A percentile compares a stretch with the other conserved stretches of the same genome.
These are phyloP conservation scores for Boletus eberwhitei DNA, from an alignment of 768 basidiomycete genomes.

Conservation along the genomic window DNA sequence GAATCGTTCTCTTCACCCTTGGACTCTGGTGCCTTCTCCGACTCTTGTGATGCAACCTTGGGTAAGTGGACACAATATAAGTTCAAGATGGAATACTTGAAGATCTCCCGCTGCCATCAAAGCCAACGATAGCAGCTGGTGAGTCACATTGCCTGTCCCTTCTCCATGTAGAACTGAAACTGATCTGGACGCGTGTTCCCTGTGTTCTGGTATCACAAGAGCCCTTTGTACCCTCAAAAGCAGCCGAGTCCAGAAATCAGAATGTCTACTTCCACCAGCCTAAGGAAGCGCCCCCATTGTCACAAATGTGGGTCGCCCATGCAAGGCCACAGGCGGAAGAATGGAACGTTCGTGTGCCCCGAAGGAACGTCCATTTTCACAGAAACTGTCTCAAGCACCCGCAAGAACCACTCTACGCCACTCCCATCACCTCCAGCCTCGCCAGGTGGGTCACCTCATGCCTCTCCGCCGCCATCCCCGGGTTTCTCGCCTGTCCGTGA, in stretches of 20 bases:
- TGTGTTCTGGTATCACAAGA: not conserved
- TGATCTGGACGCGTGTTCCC: not conserved
- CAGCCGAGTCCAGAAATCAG: conserved; percentile 1
- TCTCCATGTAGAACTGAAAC: conserved; percentile 4
- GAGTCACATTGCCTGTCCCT: conserved; percentile 8
- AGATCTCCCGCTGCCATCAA: conserved; percentile 22
- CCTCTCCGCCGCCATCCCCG: conserved; percentile 10
- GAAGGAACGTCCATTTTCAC: conserved; percentile 13
- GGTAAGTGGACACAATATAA: conserved; percentile 24
- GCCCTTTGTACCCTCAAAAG: not conserved
- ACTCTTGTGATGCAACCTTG: conserved; percentile 2
- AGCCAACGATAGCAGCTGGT: conserved; percentile 25
- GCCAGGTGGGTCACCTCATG: conserved; percentile 22
- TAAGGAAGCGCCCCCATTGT: conserved; percentile 34
- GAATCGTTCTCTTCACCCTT: conserved; percentile 12
- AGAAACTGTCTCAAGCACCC: conserved; percentile 9
- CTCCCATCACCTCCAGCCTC: conserved; percentile 30
- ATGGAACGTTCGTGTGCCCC: conserved; percentile 30
- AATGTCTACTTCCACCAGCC: conserved; percentile 29
- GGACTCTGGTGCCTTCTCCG: not conserved
- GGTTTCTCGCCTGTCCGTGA: conserved; percentile 18
- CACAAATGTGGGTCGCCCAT: conserved; percentile 33
- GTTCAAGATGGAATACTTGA: conserved; percentile 3
- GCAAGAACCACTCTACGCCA: conserved; percentile 21
- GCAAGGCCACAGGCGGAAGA: conserved; percentile 33